phyloP scores from a whole-genome alignment of 352 stramenopile species.

The Phytopythium litorale region DNA sequence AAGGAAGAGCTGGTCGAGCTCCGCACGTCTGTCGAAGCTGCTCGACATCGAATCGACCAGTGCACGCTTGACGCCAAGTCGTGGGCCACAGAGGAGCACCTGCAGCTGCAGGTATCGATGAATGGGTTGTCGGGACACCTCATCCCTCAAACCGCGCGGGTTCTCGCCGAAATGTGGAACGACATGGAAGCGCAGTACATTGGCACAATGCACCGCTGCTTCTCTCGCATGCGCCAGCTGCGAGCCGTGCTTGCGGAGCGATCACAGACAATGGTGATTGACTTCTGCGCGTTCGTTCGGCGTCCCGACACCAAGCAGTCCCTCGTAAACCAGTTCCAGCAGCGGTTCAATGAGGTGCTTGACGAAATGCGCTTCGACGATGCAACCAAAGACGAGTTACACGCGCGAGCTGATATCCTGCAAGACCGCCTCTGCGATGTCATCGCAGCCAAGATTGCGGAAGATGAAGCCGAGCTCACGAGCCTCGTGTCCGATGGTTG shows the following conservation, averaged over 20 bases:
- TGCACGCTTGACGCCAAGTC: constrained; percentile 13
- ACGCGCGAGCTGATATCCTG: constrained; percentile 66
- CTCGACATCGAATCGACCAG: constrained; percentile 29
- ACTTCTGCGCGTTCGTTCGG: constrained; percentile 55
- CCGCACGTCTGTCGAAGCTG: constrained; percentile 30
- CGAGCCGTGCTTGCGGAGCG: constrained; percentile 25
- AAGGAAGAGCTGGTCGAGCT: constrained; percentile 68
- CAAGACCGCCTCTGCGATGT: constrained; percentile 56
- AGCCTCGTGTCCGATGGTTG: constrained; percentile 44
- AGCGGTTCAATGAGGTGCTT: constrained; percentile 71
- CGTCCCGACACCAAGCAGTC: constrained; percentile 66
- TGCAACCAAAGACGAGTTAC: constrained; percentile 73
- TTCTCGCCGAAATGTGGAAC: constrained; percentile 47
- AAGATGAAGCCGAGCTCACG: constrained; percentile 47
- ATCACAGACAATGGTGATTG: constrained; percentile 24
- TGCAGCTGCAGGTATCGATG: background rate
- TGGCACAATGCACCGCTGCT: constrained; percentile 37
- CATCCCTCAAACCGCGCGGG: constrained; percentile 20
- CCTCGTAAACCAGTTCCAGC: constrained; percentile 64
- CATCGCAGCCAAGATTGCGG: constrained; percentile 31
- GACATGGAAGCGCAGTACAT: constrained; percentile 56
- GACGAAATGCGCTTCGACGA: constrained; percentile 85
- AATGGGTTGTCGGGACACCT: constrained; percentile 30
- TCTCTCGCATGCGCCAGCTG: constrained; percentile 32
- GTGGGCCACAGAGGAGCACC: constrained; percentile 22